A percentile compares a stretch with the other conserved stretches of the same genome.
phyloP scores from a whole-genome alignment of 208 protist species.

The Paratrypanosoma confusum region DNA sequence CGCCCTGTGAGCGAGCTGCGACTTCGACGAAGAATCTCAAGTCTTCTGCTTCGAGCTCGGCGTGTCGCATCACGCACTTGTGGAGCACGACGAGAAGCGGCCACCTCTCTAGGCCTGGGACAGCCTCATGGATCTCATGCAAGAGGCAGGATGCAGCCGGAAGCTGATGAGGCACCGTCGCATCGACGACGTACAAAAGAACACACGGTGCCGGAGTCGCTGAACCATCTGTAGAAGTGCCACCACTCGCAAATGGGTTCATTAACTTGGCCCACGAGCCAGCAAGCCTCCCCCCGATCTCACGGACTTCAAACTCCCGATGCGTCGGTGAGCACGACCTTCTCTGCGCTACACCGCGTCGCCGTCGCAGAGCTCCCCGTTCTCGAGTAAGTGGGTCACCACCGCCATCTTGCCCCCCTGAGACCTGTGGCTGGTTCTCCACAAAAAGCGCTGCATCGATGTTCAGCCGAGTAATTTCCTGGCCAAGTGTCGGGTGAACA shows the following conservation, averaged over 20 bases:
- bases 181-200: conserved; percentile 67
- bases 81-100: conserved; percentile 44
- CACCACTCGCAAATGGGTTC: conserved; percentile 12
- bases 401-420: not conserved
- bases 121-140: conserved; percentile 16
- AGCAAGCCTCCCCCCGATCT: not conserved
- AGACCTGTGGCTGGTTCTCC: not conserved
- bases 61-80: no score
- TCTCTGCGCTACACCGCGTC: conserved; percentile 7
- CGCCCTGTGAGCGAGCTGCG: no score
- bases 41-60: no score
- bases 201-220: conserved; percentile 4
- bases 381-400: conserved; percentile 19
- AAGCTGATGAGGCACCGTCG: conserved; percentile 40
- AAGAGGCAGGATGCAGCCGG: conserved; percentile 24
- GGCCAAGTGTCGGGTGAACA: conserved; percentile 44
- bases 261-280: conserved; percentile 27
- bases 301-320: conserved; percentile 7
- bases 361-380: conserved; percentile 60
- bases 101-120: conserved; percentile 39
- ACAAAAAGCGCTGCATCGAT: conserved; percentile 4
- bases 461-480: conserved; percentile 35
- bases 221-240: conserved; percentile 1
- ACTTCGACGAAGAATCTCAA: no score
- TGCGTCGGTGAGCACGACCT: not conserved